phyloP scores from a whole-genome alignment of 2,329 filamentous ascomycete species.

The Ilyonectria mors-panacis region DNA sequence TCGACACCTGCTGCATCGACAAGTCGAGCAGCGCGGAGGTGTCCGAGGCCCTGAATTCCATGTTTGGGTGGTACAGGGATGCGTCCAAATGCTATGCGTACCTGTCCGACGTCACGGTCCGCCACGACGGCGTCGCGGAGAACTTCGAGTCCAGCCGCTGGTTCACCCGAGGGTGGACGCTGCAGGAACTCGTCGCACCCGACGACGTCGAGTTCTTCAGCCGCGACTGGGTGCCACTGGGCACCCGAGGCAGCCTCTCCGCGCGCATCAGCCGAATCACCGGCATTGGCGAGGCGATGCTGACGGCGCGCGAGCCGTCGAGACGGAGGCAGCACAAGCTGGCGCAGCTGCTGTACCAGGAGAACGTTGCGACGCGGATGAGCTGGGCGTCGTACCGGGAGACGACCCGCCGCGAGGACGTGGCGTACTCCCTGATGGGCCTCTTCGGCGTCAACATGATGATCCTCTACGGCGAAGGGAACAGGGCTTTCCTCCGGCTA shows the following conservation, averaged over 20 bases:
- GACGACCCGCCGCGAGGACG: conserved; percentile 50
- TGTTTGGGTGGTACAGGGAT: conserved; percentile 47
- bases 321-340: conserved; percentile 38
- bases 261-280: conserved; percentile 43
- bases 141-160: conserved; percentile 44
- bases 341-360: conserved; percentile 38
- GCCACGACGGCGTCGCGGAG: conserved; percentile 30
- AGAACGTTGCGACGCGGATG: conserved; percentile 52
- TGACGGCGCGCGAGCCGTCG: conserved; percentile 34
- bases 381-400: conserved; percentile 53
- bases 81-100: conserved; percentile 42
- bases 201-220: conserved; percentile 47
- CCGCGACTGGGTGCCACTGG: conserved; percentile 42
- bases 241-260: conserved; percentile 38
- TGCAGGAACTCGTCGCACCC: conserved; percentile 46
- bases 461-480: conserved; percentile 55
- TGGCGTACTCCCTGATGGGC: conserved; percentile 54
- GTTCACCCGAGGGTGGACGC: conserved; percentile 46
- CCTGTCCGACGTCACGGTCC: conserved; percentile 42
- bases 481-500: conserved; percentile 51
- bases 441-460: conserved; percentile 55
- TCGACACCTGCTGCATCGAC: conserved; percentile 49
- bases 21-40: conserved; percentile 46
- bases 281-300: conserved; percentile 41
- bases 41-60: conserved; percentile 46